Evolutionary conservation across 495 filamentous ascomycete species (phyloP), one percentile per base, ranked within the genome.

Genomic region (Lasiosphaeria miniovina): DNA sequence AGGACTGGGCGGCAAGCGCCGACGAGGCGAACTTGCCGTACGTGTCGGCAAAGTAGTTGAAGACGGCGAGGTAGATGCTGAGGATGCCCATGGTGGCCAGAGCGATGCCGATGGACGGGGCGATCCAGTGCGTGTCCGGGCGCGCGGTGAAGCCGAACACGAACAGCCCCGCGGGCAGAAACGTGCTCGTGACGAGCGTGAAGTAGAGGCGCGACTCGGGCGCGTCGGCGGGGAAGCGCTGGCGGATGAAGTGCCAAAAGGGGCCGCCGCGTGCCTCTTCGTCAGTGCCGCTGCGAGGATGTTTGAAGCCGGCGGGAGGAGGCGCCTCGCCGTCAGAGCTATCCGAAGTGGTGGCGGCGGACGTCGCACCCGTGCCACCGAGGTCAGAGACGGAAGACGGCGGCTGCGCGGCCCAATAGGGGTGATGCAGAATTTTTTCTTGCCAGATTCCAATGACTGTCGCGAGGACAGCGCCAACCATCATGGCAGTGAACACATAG

Each of bases 11-110:
- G 2, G 93, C 93, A 49, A 97, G 77, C 3, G 93, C 93, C 8
- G 89, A 94, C 55, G 86, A 90, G 2, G 93, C 90, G 65, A 90
- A 96, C 0, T 82, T 78, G 68, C 91, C 88, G 70, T 96, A 98
- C 2, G 84, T 88, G 71, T 96, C 93, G n/a, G 92, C 91, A 12
- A 96, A 81, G 63, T 96, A 96, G 65, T 96, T 98, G 76, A 96
- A 96, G 0, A 90, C 88, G 1, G 93, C 90, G 6, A 98, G 78
- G 68, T 96, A 97, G 49, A 97, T 84, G 46, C 85, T 86, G 68
- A 90, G 91, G 54, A 98, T 95, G 9, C 93, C 93, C 78, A 96
- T 90, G 0, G 88, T 95, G 4, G 90, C 86, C 59, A 87, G 83
- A 0, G 76, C 83, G 51, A 96, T 78, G 0, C 84, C 87, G 17